These are phyloP conservation scores for Vitis labrusca DNA, from an alignment of 164 flowering plant species.

Conservation along the genomic window DNA sequence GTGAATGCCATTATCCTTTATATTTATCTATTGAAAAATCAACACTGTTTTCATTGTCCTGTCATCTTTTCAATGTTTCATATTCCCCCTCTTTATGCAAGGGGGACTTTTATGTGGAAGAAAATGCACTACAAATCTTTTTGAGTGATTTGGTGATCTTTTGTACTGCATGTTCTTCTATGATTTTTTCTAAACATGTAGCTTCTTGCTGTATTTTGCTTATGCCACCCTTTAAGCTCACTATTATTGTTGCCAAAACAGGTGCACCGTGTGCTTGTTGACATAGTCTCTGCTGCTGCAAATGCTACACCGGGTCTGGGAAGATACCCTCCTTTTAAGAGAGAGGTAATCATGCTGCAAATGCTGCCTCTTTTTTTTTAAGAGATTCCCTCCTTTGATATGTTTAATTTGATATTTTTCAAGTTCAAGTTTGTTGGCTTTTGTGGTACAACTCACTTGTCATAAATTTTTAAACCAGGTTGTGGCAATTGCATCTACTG, in stretches of 20 bases:
- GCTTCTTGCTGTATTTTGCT: not conserved
- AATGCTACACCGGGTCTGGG: constrained; percentile 99
- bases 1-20: not conserved
- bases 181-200: not conserved
- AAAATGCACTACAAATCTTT: not conserved
- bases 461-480: constrained; percentile 41
- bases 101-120: not conserved
- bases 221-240: no score
- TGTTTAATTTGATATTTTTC: not conserved
- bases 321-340: constrained; percentile 95
- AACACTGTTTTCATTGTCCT: not conserved
- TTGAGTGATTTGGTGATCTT: not conserved
- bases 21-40: no score
- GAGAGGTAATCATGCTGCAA: constrained; percentile 63
- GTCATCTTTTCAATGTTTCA: not conserved
- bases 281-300: constrained; percentile 91
- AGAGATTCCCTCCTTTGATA: not conserved
- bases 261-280: constrained; percentile 95
- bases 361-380: not conserved
- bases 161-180: not conserved
- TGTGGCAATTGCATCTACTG: constrained; percentile 83
- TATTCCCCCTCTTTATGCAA: not conserved
- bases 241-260: constrained; percentile 10
- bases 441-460: no score
- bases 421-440: not conserved